Base-by-base conservation (phyloP, 176 grass and related monocot genomes). In the Carex littledalei region DNA sequence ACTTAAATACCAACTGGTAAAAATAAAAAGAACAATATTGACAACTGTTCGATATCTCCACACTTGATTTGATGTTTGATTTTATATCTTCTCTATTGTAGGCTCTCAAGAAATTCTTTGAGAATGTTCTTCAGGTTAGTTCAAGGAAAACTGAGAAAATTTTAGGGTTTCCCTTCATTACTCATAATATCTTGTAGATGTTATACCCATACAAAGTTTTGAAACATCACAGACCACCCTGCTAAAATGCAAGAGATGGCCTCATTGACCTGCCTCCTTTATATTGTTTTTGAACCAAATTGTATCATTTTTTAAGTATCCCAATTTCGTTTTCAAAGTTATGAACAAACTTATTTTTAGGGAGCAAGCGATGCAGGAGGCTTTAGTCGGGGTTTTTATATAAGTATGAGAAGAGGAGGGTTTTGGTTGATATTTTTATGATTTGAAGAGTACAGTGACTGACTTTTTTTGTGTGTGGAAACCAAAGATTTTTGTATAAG, bases 71-170 rank as follows among this genome's bases (percentile, higher is more conserved):
- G 32, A 94, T 43, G 89, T 85, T 58, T 58, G 63, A 83, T 31
- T 75, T 77, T n/a, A 47, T 86, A 70, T 70, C 12, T 90, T 88
- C 87, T 53, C 61, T 80, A 24, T 67, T 89, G 29, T 83, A 95
- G 95, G 95, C 96, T 75, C 81, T 95, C 72, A 98, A 98, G 87
- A 98, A 93, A 80, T 95, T 98, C 86, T 98, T 95, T 84, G 96
- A 95, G 71, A 81, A 95, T 86, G 91, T 95, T 92, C 89, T 98
- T 80, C 90, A 92, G 83, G 95, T 95, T 90, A 88, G 86, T 83
- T 84, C 56, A 81, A 56, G 21, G 12, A 29, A 76, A 76, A 45
- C n/a, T 52, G 12, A 53, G 21, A 75, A 75, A 75, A 13, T 52
- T 14, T 52, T 11, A 53, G 47, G 20, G 1, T 53, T 53, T 53